Evolutionary conservation across 768 basidiomycete genomes (phyloP), one percentile per base, ranked within the genome.

Genomic region (Leucocoprinus birnbaumii): DNA sequence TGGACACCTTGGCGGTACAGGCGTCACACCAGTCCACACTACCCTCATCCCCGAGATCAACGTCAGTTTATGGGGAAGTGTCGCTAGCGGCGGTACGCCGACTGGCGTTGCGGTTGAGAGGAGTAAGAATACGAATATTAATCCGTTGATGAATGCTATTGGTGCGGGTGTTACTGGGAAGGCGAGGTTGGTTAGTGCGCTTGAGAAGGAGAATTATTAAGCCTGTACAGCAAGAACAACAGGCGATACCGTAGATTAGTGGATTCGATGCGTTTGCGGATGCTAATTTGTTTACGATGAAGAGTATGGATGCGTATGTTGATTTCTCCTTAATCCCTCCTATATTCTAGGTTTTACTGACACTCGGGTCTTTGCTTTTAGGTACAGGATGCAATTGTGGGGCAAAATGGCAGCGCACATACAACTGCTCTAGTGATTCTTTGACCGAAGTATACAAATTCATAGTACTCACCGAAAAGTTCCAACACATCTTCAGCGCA

Each of bases 331-430:
- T 45, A 21, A 48, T 38, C 58, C 19, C 44, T 38, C 51, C 26
- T 14, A 48, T 56, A 48, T 31, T 52, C 5, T 57, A 51, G 48
- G 37, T n/a, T n/a, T 52, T 41, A 49, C 27, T 61, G 51, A 45
- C 55, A 59, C 48, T 38, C 6, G 25, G 47, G n/a, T n/a, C n/a
- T 37, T 49, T n/a, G n/a, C n/a, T n/a, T 24, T 43, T 58, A 83
- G 82, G 10, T 87, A 87, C 66, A 82, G 94, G 40, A 94, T 94
- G 89, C 94, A 96, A 58, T 76, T 97, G 0, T 96, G 94, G 94
- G 83, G 86, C 31, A 83, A 88, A 71, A 90, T 96, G 84, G 92
- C 92, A 0, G 78, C 84, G 27, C 91, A 92, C n/a, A n/a, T n/a
- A n/a, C n/a, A n/a, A n/a, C n/a, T n/a, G n/a, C n/a, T n/a, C n/a